Percentiles rank a stretch among this genome's conserved stretches.
These are phyloP conservation scores for Ilex aquifolium DNA, from an alignment of 257 asterid genomes.

Conservation along the genomic window DNA sequence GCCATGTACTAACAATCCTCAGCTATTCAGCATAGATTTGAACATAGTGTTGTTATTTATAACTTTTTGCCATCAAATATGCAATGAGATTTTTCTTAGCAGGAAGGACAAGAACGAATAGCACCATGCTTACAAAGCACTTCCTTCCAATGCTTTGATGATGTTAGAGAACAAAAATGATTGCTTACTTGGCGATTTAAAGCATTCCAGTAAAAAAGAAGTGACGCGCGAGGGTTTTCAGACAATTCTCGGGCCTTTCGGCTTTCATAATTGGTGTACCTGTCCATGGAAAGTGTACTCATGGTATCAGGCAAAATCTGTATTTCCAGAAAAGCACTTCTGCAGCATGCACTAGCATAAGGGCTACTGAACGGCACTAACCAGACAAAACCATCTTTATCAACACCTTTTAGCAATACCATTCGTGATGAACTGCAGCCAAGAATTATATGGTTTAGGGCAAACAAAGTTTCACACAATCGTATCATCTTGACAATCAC, in stretches of 20 bases:
- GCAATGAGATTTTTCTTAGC: no score
- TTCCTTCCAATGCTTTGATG: no score
- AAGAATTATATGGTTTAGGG: background rate
- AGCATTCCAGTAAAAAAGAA: conserved; percentile 64
- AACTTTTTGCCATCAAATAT: no score
- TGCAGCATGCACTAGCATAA: conserved; percentile 10
- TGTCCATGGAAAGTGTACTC: conserved; percentile 19
- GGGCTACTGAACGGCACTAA: conserved; percentile 27
- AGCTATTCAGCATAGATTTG: no score
- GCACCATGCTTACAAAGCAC: no score
- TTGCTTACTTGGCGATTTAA: conserved; percentile 66
- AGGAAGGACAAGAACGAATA: no score
- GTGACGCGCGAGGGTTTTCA: conserved; percentile 72
- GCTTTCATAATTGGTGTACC: conserved; percentile 75
- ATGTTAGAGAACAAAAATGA: no score
- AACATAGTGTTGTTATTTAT: no score
- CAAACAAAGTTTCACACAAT: background rate
- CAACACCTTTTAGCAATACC: conserved; percentile 67
- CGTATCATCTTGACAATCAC: no score
- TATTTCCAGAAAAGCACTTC: no score
- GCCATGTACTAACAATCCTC: no score
- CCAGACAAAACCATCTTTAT: conserved; percentile 71
- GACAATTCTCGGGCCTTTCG: conserved; percentile 63
- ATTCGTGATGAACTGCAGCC: conserved; percentile 61
- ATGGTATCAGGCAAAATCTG: conserved; percentile 2